Conservation (phyloP, 2,329 filamentous ascomycete species). For the Tolypocladium ophioglossoides region DNA sequence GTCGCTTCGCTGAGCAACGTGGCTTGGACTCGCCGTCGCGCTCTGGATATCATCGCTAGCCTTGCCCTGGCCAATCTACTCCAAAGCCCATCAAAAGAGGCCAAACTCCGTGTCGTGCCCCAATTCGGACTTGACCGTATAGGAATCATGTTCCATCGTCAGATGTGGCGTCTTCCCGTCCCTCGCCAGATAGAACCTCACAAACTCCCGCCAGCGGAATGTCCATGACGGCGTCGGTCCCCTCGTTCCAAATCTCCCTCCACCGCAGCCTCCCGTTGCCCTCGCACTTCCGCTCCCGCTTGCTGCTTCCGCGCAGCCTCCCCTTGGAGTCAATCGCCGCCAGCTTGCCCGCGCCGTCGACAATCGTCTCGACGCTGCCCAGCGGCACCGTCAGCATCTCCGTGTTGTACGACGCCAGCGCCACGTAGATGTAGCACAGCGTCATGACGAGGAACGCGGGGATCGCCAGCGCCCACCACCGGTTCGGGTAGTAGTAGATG, state of each 20-base stretch:
- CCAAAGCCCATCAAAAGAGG: not conserved
- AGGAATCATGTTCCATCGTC: constrained; percentile 8
- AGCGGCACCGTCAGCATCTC: constrained; percentile 78
- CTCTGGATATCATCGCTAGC: not conserved
- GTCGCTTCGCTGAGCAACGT: not conserved
- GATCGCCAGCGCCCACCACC: constrained; percentile 94
- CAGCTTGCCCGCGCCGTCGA: constrained; percentile 81
- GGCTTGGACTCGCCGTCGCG: not conserved
- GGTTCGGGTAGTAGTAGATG: constrained; percentile 92
- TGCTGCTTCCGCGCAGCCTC: constrained; percentile 26
- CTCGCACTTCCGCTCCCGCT: constrained; percentile 25
- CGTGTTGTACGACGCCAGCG: constrained; percentile 82
- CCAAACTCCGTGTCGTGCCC: not conserved
- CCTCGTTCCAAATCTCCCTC: constrained; percentile 77
- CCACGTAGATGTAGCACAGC: constrained; percentile 87
- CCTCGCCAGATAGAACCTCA: constrained; percentile 78
- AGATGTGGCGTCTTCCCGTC: constrained; percentile 17
- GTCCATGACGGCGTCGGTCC: constrained; percentile 96
- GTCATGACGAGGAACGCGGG: constrained; percentile 84
- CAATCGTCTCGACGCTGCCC: constrained; percentile 73
- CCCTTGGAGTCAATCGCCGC: constrained; percentile 71
- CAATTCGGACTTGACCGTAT: not conserved
- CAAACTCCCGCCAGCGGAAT: constrained; percentile 91
- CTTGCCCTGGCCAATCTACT: not conserved
- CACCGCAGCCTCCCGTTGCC: constrained; percentile 47